Conservation (phyloP, 805 yeast genomes). For the Cyberlindnera amylophila region DNA sequence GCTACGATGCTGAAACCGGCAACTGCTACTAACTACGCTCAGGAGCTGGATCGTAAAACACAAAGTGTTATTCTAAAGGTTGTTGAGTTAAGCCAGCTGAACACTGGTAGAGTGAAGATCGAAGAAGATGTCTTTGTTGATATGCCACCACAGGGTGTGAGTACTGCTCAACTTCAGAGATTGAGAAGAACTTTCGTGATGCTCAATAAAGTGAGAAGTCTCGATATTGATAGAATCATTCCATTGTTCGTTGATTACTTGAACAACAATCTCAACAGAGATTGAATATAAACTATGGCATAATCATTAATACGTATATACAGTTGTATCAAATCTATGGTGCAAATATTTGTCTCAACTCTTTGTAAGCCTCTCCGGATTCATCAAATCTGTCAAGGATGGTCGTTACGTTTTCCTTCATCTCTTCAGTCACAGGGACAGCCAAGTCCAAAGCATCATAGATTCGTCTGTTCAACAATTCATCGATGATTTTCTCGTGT, state of each 20-base stretch:
- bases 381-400: constrained; percentile 17
- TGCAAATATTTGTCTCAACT: not conserved
- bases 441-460: constrained; percentile 10
- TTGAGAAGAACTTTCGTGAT: constrained; percentile 78
- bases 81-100: constrained; percentile 57
- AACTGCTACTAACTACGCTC: constrained; percentile 67
- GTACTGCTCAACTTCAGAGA: constrained; percentile 78
- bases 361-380: constrained; percentile 11
- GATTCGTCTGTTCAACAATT: constrained; percentile 14
- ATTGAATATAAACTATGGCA: constrained; percentile 6
- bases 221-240: constrained; percentile 64
- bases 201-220: constrained; percentile 72
- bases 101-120: constrained; percentile 35
- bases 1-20: constrained; percentile 85
- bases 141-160: constrained; percentile 58
- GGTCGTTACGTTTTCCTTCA: constrained; percentile 1
- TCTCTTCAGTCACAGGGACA: constrained; percentile 1
- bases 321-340: not conserved
- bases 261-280: constrained; percentile 44
- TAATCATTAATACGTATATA: not conserved
- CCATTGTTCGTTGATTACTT: constrained; percentile 77
- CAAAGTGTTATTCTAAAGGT: constrained; percentile 59
- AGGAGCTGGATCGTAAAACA: constrained; percentile 71
- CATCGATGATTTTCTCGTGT: constrained; percentile 16
- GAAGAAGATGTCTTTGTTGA: constrained; percentile 46